Base-by-base conservation (phyloP, 306 rosid genomes). In the Prunus mira region DNA sequence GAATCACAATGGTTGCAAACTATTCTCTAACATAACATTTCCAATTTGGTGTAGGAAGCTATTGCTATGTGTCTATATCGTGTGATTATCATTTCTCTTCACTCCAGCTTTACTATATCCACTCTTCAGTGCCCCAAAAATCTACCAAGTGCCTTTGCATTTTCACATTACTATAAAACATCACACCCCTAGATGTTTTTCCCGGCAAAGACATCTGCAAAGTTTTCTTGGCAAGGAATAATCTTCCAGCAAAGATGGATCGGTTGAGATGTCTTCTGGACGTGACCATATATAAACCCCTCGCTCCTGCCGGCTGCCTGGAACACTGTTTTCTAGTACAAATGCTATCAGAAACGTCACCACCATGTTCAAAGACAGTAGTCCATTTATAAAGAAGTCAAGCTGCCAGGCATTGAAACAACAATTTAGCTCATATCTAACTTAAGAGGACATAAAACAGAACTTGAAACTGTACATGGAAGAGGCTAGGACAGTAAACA, bases 341-440 rank as follows among this genome's bases (percentile, higher is more conserved):
- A 92, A 79, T 76, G 97, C 92, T 69, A 95, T 82, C 80, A 92
- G 72, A 63, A 95, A 30, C 13, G 97, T 95, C 73, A 95, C 96
- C 79, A 95, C 97, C 98, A 90, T 92, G 92, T 90, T 95, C 95
- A 92, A 46, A 34, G 97, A 95, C 96, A 95, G 66, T 47, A 92
- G 87, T 17, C 85, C 97, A 74, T 95, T 95, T 83, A 92, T 49
- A 12, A 91, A 91, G 78, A 92, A 95, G 82, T 95, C 98, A 81
- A 95, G 81, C 98, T 93, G 87, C 69, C 69, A 70, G 45, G 78
- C 74, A 71, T 80, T 69, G 20, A 55, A 81, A 7, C 65, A 19
- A 38, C 61, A 34, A 50, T 76, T 89, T 55, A 88, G 83, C 84
- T 63, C 62, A 55, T 34, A 55, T 46, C 46, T 71, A 14, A 38